Evolutionary conservation across 176 grass and related monocot species (phyloP).

Genomic region (Sorghum bicolor): Sorghum_bicolor_NCBIv3 NC_012872.2:1540501-1541000

Average conservation of each 20-base stretch:
- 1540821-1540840: not conserved
- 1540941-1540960: not conserved
- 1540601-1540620: constrained; percentile 38
- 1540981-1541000: not conserved
- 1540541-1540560: constrained; percentile 43
- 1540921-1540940: not conserved
- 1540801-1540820: not conserved
- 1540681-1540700: not conserved
- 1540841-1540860: not conserved
- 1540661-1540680: not conserved
- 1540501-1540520: not conserved
- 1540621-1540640: constrained; percentile 52
- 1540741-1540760: not conserved
- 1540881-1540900: not conserved
- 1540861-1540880: not conserved
- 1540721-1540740: not conserved
- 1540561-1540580: constrained; percentile 46
- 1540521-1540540: constrained; percentile 43
- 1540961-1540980: not conserved
- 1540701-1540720: not conserved
- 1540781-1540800: not conserved
- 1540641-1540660: not conserved
- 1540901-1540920: not conserved
- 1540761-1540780: not conserved
- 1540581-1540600: constrained; percentile 48